phyloP scores from a whole-genome alignment of 306 rosid genomes.

The Quercus rubra region DNA sequence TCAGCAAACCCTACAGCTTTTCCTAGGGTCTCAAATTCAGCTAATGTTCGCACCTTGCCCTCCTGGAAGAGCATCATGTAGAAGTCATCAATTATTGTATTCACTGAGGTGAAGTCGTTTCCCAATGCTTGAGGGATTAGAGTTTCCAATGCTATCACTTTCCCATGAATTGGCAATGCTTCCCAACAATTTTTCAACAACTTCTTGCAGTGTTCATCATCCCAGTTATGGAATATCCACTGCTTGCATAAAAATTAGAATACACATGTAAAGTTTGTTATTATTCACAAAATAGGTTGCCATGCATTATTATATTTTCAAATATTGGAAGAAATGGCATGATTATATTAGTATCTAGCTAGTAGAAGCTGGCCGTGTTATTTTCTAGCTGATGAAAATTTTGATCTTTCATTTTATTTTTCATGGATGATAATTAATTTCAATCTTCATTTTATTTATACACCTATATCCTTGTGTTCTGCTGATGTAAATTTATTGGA shows the following conservation, averaged over 20 bases:
- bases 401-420: too few species aligned
- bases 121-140: not conserved
- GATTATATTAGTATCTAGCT: too few species aligned
- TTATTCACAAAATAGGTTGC: too few species aligned
- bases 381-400: too few species aligned
- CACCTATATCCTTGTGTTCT: too few species aligned
- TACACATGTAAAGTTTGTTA: too few species aligned
- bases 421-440: too few species aligned
- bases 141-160: conserved; percentile 1
- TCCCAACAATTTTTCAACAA: conserved; percentile 1
- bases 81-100: not conserved
- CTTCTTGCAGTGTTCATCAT: conserved; percentile 3
- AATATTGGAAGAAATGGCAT: too few species aligned
- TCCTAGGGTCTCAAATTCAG: not conserved
- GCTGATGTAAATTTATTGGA: too few species aligned
- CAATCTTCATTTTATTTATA: too few species aligned
- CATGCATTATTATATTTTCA: too few species aligned
- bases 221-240: conserved; percentile 12
- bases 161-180: conserved; percentile 2
- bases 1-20: not conserved
- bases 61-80: not conserved
- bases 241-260: not conserved
- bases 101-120: not conserved
- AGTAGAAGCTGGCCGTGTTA: too few species aligned
- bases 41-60: not conserved